Evolutionary conservation across 2,329 filamentous ascomycete genomes (phyloP), one percentile per base, ranked within the genome.

Genomic region (Westerdykella sp.): DNA sequence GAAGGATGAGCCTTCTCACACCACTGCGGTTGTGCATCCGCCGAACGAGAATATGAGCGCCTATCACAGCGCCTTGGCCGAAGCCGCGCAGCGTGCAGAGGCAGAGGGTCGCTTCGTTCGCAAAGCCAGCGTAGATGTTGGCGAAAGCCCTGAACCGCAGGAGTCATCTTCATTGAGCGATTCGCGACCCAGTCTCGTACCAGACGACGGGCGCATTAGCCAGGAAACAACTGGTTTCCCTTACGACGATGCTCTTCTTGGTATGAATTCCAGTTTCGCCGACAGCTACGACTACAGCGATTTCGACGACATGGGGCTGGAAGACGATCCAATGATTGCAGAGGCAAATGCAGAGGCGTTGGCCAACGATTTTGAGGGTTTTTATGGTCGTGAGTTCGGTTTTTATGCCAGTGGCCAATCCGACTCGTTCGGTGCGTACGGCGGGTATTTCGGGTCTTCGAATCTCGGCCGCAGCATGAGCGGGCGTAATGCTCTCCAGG

Each of bases 321-420:
- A 71, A 46, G 89, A 97, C 52, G 90, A 96, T 55, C 81, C 83
- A 25, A 93, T 97, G 55, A 94, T 98, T 47, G 91, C 90, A 0
- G 93, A 89, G 45, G 93, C 93, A 5, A 98, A 98, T 55, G 90
- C 91, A 1, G 90, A 93, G 62, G 93, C 86, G 1, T 74, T 98
- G 6, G 91, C 93, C 37, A 90, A 88, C 53, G 93, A 98, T 59
- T 84, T 84, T 6, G 91, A 96, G 50, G 91, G 88, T 0, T 94
- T 93, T 72, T 98, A 98, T 60, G 93, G 93, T 0, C 84, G 89
- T 54, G 93, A 98, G 63, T 98, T 98, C 60, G 90, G 89, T 1
- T 98, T 98, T 65, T 98, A 95, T 64, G 88, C 90, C 10, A 62
- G 68, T 36, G 74, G 73, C 15, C 69, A 70, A 43, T 71, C 71